Evolutionary conservation across 2,329 filamentous ascomycete species (phyloP).

Genomic region (Aureobasidium musti): DNA sequence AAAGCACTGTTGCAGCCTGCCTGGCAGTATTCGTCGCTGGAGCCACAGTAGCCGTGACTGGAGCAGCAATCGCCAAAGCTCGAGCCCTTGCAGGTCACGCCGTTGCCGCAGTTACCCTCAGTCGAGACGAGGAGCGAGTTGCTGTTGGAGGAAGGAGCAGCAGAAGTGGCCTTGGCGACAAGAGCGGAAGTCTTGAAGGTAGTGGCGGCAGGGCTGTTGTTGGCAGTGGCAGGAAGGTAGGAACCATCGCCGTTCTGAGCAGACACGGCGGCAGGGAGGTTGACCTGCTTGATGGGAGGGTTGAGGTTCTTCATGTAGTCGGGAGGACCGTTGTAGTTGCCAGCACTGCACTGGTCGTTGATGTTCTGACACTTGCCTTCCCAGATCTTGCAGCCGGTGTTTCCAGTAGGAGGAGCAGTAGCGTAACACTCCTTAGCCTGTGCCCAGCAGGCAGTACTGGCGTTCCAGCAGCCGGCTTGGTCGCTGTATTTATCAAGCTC

Average conservation of each 20-base stretch:
- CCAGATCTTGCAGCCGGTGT: constrained; percentile 62
- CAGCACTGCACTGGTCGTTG: constrained; percentile 46
- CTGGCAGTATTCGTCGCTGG: constrained; percentile 18
- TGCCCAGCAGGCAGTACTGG: constrained; percentile 49
- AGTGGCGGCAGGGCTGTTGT: background rate
- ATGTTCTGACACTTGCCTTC: constrained; percentile 60
- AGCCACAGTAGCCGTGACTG: constrained; percentile 25
- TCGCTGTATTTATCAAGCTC: constrained; percentile 60
- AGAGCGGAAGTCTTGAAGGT: background rate
- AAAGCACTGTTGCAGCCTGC: constrained; percentile 9
- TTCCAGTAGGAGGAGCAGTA: constrained; percentile 60
- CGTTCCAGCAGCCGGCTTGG: constrained; percentile 42
- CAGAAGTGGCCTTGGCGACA: background rate
- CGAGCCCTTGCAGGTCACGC: constrained; percentile 26
- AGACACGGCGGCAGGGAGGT: constrained; percentile 10
- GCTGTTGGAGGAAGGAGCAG: background rate
- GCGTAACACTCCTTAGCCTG: constrained; percentile 64
- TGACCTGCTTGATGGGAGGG: constrained; percentile 31
- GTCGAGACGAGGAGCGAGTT: constrained; percentile 17
- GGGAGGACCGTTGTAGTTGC: constrained; percentile 54
- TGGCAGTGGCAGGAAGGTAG: background rate
- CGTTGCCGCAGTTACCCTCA: constrained; percentile 28
- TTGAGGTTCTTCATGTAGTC: constrained; percentile 46
- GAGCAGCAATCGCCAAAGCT: constrained; percentile 29
- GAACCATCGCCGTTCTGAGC: constrained; percentile 25